Base-by-base conservation (phyloP, 768 basidiomycete genomes). In the Suillus discolor region DNA sequence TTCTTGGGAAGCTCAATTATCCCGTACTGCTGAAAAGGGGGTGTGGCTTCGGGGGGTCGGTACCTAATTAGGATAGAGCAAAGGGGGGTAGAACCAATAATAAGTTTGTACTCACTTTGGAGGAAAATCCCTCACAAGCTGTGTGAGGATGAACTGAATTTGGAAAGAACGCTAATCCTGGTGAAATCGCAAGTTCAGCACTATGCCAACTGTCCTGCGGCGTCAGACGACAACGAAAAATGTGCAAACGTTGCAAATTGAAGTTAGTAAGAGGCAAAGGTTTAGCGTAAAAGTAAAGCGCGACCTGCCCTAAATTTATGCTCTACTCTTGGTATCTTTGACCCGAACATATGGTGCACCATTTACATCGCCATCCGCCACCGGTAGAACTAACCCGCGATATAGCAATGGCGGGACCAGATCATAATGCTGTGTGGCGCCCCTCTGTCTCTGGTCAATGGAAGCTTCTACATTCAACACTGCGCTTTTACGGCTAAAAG, bases 281-380 rank as follows among this genome's bases (percentile, higher is more conserved):
- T 44, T 9, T 53, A 62, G 68, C 63, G 31, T 62, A 39, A 41
- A 20, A 60, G 23, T 53, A 41, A 55, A 53, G 47, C 65, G 55
- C 31, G 65, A 54, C 73, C 73, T 57, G 75, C 74, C 74, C 74
- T 75, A 63, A 69, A 61, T 38, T 8, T 0, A 0, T 1, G 6
- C 0, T 1, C 66, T 18, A 0, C 9, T 66, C 61, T 0, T 9
- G 54, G 75, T 20, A 76, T 23, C 0, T 57, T 0, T 0, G 65
- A 15, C 57, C 75, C 75, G 8, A 61, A 3, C 0, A 6, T 42
- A 8, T 59, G 75, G 74, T 6, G 41, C 20, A 36, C 60, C 69
- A 77, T 77, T 75, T 77, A 64, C 71, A 67, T 72, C 64, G 71
- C 76, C 76, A 77, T 73, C 66, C 76, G 75, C 75, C 75, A 76